phyloP scores from a whole-genome alignment of 306 rosid genomes.

The Inga oerstediana region DNA sequence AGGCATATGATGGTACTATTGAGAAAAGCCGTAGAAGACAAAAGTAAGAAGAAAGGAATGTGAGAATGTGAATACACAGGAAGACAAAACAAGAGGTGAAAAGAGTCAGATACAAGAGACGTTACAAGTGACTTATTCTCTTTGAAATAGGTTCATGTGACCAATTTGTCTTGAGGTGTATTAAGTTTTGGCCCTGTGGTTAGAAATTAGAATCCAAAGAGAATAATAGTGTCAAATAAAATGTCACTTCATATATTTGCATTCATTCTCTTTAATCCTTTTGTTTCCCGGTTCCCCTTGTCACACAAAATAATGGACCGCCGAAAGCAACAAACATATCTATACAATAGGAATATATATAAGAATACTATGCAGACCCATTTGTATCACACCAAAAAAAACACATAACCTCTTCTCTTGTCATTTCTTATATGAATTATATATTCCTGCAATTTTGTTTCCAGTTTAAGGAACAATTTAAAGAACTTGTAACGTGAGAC shows the following conservation, averaged over 20 bases:
- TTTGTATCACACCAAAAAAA: background rate
- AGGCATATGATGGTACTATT: constrained; percentile 1
- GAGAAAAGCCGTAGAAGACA: constrained; percentile 30
- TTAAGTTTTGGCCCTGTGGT: background rate
- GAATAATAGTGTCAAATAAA: constrained; percentile 28
- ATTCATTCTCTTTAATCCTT: constrained; percentile 41
- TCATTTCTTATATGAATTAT: background rate
- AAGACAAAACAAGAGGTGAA: constrained; percentile 36
- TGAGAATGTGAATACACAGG: background rate
- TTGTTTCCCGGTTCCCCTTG: constrained; percentile 35
- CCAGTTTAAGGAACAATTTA: background rate
- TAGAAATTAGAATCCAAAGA: constrained; percentile 43
- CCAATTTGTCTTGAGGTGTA: constrained; percentile 18
- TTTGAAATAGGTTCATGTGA: constrained; percentile 21
- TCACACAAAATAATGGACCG: constrained; percentile 33
- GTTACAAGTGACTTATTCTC: background rate
- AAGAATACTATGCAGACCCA: constrained; percentile 8
- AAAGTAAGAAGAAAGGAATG: constrained; percentile 15
- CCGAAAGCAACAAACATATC: constrained; percentile 38
- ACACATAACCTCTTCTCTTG: constrained; percentile 12
- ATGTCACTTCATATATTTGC: constrained; percentile 33
- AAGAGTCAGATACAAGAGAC: constrained; percentile 5
- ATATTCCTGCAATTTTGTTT: background rate
- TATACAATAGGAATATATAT: background rate
- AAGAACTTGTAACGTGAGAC: background rate